These are phyloP conservation scores for Melampsora larici-populina DNA, from an alignment of 1,284 basidiomycete species.

Conservation along the genomic window DNA sequence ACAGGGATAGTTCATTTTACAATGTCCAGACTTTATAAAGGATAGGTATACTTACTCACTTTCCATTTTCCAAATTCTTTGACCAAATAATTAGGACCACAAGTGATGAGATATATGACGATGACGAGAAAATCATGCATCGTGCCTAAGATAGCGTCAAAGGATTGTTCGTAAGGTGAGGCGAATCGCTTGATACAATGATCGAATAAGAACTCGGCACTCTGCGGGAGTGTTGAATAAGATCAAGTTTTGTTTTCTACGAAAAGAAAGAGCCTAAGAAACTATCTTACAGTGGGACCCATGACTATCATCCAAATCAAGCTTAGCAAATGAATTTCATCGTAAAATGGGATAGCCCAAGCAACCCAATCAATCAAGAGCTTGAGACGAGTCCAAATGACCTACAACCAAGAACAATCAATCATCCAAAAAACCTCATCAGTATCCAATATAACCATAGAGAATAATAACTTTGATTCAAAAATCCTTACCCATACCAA, in stretches of 20 bases:
- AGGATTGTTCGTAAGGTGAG: slow-evolving; percentile 27
- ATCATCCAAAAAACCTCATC: background rate
- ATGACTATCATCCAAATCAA: slow-evolving; percentile 35
- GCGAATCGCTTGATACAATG: slow-evolving; percentile 24
- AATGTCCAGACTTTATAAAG: background rate
- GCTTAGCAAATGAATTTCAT: slow-evolving; percentile 35
- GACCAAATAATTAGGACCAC: slow-evolving; percentile 18
- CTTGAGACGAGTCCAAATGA: slow-evolving; percentile 21
- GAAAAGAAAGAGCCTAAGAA: background rate
- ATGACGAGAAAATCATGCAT: slow-evolving; percentile 29
- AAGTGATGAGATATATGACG: slow-evolving; percentile 32
- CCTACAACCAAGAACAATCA: slow-evolving; percentile 2
- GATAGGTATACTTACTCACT: background rate
- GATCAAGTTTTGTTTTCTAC: background rate
- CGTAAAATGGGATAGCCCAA: slow-evolving; percentile 39
- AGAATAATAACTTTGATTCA: background rate
- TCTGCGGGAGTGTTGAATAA: background rate
- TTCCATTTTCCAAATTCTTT: slow-evolving; percentile 27
- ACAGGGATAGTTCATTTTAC: background rate
- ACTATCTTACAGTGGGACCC: slow-evolving; percentile 20
- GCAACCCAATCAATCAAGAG: slow-evolving; percentile 33
- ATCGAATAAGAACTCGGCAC: slow-evolving; percentile 30
- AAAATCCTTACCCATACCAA: slow-evolving; percentile 29
- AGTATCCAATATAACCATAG: background rate
- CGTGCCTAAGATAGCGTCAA: slow-evolving; percentile 34